phyloP scores from a whole-genome alignment of 2,329 filamentous ascomycete genomes.

The Akanthomyces uredinophilus region DNA sequence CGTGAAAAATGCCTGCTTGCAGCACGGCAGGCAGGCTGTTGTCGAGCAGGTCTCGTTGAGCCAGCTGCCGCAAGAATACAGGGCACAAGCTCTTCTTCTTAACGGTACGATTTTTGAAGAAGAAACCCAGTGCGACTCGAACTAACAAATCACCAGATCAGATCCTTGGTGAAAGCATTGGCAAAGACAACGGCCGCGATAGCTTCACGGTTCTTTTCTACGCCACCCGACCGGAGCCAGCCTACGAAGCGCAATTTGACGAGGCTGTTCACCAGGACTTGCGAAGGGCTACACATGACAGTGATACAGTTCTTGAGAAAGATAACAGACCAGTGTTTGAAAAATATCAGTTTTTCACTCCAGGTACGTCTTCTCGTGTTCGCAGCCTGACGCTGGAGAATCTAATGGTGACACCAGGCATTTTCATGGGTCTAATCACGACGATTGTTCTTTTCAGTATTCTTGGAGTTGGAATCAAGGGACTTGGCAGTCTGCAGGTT shows the following conservation, averaged over 20 bases:
- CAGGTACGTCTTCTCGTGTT: constrained; percentile 52
- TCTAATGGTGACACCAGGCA: constrained; percentile 47
- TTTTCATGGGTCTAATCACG: constrained; percentile 81
- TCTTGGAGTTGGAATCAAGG: constrained; percentile 70
- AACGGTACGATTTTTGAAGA: constrained; percentile 37
- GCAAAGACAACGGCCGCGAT: constrained; percentile 31
- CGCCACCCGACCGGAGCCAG: constrained; percentile 52
- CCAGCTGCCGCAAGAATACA: constrained; percentile 33
- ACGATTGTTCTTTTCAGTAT: constrained; percentile 69
- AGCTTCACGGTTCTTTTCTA: constrained; percentile 74
- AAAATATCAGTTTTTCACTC: constrained; percentile 90
- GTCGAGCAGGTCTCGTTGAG: constrained; percentile 38
- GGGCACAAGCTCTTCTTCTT: constrained; percentile 41
- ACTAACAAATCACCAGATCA: constrained; percentile 36
- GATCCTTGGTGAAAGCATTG: constrained; percentile 46
- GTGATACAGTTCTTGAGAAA: constrained; percentile 14
- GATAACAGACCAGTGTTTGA: constrained; percentile 65
- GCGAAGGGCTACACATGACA: constrained; percentile 47
- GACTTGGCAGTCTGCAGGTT: constrained; percentile 75
- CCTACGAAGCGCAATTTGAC: constrained; percentile 62
- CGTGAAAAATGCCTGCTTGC: constrained; percentile 43
- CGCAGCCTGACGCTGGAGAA: neutral
- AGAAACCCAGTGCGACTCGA: neutral
- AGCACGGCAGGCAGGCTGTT: constrained; percentile 31
- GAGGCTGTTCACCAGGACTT: constrained; percentile 65